Evolutionary conservation across 75 land plant species (phyloP).

Genomic region (Gnetum montanum): DNA sequence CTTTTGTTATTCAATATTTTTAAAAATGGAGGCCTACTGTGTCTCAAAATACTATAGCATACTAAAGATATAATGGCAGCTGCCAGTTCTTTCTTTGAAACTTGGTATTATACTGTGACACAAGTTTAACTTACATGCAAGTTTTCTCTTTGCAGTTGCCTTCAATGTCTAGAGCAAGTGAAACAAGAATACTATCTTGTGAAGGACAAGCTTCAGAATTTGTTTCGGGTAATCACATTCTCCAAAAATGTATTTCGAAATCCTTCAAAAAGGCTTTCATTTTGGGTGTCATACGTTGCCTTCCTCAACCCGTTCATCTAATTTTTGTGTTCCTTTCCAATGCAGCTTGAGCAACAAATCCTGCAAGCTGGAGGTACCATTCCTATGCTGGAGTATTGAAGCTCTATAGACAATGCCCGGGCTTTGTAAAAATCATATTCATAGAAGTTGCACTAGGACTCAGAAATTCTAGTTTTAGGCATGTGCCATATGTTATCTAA

Average conservation of each 20-base stretch:
- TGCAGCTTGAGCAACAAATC: conserved; percentile 59
- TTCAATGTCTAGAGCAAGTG: conserved; percentile 44
- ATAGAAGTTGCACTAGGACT: no score
- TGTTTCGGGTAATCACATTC: conserved; percentile 33
- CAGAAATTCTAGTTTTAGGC: no score
- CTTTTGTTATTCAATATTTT: no score
- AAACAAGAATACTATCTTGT: conserved; percentile 59
- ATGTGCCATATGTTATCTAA: no score
- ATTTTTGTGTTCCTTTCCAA: neutral
- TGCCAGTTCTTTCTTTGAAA: no score
- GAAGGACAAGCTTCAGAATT: conserved; percentile 57
- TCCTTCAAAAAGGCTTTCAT: no score
- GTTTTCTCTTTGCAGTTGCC: conserved; percentile 33
- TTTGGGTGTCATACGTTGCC: no score
- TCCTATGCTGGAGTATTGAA: neutral
- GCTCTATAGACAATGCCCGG: neutral
- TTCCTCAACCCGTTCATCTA: neutral
- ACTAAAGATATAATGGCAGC: neutral
- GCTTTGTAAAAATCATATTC: no score
- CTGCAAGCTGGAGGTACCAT: conserved; percentile 49
- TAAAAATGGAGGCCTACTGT: neutral
- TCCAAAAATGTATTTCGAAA: no score
- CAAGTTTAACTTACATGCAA: no score
- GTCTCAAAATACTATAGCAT: neutral
- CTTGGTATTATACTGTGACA: no score